Evolutionary conservation across 192 early-diverging fungal species (phyloP).

Genomic region (Coemansia sp.): DNA sequence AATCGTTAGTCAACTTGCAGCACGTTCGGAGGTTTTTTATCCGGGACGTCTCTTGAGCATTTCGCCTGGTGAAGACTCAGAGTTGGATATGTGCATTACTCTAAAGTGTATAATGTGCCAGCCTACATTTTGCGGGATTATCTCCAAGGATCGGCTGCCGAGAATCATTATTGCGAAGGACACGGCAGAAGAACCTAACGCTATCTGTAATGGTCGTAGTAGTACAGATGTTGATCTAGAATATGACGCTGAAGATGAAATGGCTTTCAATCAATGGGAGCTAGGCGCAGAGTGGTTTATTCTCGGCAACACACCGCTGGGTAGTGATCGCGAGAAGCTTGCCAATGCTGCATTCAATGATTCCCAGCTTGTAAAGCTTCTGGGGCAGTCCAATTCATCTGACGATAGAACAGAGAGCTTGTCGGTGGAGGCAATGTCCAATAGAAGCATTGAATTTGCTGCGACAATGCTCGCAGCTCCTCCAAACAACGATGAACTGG

Average conservation of each 20-base stretch:
- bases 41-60: conserved; percentile 5
- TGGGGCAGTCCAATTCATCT: not conserved
- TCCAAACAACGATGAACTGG: conserved; percentile 19
- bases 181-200: not conserved
- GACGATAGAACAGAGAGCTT: not conserved
- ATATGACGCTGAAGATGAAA: not conserved
- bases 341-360: conserved; percentile 18
- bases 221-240: not conserved
- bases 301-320: conserved; percentile 29
- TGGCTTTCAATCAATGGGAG: conserved; percentile 24
- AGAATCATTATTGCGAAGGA: conserved; percentile 34
- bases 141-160: conserved; percentile 6
- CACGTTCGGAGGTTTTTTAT: conserved; percentile 11
- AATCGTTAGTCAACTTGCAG: conserved; percentile 19
- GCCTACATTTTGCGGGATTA: conserved; percentile 36
- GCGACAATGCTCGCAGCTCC: conserved; percentile 15
- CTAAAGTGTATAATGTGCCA: conserved; percentile 51
- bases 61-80: not conserved
- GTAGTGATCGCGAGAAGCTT: conserved; percentile 15
- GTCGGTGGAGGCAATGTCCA: not conserved
- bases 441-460: conserved; percentile 2
- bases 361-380: conserved; percentile 1
- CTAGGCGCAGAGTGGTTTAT: conserved; percentile 53
- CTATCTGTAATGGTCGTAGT: not conserved
- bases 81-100: not conserved